Percentiles rank a stretch among this genome's conserved stretches.
phyloP scores from a whole-genome alignment of 75 land plant species.

The Picea sitchensis region DNA sequence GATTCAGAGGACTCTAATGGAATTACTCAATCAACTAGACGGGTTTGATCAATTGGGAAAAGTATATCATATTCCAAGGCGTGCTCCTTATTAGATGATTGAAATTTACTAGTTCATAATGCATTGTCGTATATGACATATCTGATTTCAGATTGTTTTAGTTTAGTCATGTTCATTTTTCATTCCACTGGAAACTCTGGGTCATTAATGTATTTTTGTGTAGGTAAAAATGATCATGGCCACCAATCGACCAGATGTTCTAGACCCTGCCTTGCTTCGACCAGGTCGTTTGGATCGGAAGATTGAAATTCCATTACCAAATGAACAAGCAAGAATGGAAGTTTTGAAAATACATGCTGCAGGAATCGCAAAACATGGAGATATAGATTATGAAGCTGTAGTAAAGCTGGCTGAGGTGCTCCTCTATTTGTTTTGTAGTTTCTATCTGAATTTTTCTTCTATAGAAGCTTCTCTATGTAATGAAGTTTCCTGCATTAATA shows the following conservation, averaged over 20 bases:
- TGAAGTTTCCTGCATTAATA: background rate
- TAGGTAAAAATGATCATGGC: constrained; percentile 98
- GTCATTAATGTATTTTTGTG: background rate
- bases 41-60: constrained; percentile 95
- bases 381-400: constrained; percentile 90
- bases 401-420: constrained; percentile 86
- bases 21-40: constrained; percentile 85
- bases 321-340: constrained; percentile 89
- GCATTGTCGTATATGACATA: background rate
- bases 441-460: background rate
- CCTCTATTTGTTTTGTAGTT: constrained; percentile 1
- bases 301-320: constrained; percentile 89
- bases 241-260: constrained; percentile 81
- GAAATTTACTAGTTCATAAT: background rate
- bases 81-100: background rate
- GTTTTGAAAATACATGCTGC: constrained; percentile 89
- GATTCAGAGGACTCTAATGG: constrained; percentile 91
- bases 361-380: constrained; percentile 90
- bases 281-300: constrained; percentile 85
- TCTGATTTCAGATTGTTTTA: background rate
- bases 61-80: constrained; percentile 26
- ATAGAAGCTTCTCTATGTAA: background rate
- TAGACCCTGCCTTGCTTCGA: constrained; percentile 87
- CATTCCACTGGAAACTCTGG: background rate
- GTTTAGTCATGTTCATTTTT: background rate